Evolutionary conservation across 495 filamentous ascomycete genomes (phyloP), one percentile per base, ranked within the genome.

Genomic region (Trichoderma asperelloides): DNA sequence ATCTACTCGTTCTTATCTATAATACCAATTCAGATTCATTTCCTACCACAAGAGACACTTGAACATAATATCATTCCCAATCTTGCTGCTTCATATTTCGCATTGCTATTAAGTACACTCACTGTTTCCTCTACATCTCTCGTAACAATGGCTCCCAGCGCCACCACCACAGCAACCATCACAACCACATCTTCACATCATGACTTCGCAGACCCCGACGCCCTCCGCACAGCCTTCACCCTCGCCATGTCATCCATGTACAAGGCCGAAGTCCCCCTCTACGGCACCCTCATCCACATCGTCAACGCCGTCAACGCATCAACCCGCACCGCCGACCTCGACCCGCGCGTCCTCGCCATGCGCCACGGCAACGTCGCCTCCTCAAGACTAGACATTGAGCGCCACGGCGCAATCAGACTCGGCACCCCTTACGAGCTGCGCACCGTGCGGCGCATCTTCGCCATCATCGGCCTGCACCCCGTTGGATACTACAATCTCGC

Each of bases 401-500:
- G 79, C 65, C 79, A 81, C 37, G 79, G 79, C 11, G 79, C 79
- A 28, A 80, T 81, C 39, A 74, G 79, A 4, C 69, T 81, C 1
- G 79, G 79, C 2, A 81, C 74, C 0, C 55, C 73, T 4, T 51
- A 77, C 41, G 79, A 81, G 64, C 71, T 81, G 3, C 68, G 67
- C 45, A 78, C 72, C 1, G 75, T 80, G 41, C 65, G 74, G 30
- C 78, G 78, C 39, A 73, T 81, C 67, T 80, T 81, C 64, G 69
- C 71, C 33, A 65, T 80, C 41, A 71, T 81, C 69, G 77, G 77
- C 21, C 80, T 81, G 79, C 67, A 74, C 40, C 77, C 79, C 0
- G 78, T 79, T 6, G 79, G 78, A 25, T 81, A 81, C 69, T 81
- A 81, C 64, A 78, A 81, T 63, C 71, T 81, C 2, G 71, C 69